Percentiles rank a stretch among this genome's conserved stretches.
Conservation (phyloP, 352 stramenopile genomes). For the Pythium phragmitis region DNA sequence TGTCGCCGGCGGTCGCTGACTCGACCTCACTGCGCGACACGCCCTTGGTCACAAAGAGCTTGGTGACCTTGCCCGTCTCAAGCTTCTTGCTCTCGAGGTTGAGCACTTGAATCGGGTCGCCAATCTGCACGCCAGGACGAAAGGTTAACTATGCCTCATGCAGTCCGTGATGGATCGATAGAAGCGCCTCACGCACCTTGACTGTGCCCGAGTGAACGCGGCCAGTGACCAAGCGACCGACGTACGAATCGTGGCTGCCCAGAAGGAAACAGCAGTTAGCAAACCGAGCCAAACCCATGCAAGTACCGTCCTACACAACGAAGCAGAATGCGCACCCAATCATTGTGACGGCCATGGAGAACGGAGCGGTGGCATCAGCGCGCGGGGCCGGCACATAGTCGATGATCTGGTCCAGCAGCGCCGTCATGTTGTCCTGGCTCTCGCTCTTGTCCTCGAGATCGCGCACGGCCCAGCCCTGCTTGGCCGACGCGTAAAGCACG, state of each 20-base stretch:
- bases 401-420: conserved; percentile 97
- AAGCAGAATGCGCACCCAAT: conserved; percentile 47
- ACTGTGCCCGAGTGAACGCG: conserved; percentile 93
- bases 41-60: conserved; percentile 86
- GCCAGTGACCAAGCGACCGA: conserved; percentile 96
- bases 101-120: conserved; percentile 90
- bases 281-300: not conserved
- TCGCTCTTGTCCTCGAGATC: conserved; percentile 79
- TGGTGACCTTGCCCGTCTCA: conserved; percentile 79
- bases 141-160: too few relatives aligned
- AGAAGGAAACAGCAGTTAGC: not conserved
- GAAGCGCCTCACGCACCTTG: conserved; percentile 30
- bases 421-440: conserved; percentile 87
- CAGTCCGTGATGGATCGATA: not conserved
- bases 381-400: conserved; percentile 91
- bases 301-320: not conserved
- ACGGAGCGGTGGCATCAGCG: conserved; percentile 75
- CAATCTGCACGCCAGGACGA: conserved; percentile 36
- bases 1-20: conserved; percentile 92
- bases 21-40: conserved; percentile 84
- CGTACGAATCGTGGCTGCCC: conserved; percentile 96
- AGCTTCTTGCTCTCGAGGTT: conserved; percentile 83
- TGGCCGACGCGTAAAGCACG: conserved; percentile 95
- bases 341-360: conserved; percentile 97
- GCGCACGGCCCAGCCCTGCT: conserved; percentile 94